These are phyloP conservation scores for Metarhizium brunneum DNA, from an alignment of 2,329 filamentous ascomycete genomes.

Conservation along the genomic window DNA sequence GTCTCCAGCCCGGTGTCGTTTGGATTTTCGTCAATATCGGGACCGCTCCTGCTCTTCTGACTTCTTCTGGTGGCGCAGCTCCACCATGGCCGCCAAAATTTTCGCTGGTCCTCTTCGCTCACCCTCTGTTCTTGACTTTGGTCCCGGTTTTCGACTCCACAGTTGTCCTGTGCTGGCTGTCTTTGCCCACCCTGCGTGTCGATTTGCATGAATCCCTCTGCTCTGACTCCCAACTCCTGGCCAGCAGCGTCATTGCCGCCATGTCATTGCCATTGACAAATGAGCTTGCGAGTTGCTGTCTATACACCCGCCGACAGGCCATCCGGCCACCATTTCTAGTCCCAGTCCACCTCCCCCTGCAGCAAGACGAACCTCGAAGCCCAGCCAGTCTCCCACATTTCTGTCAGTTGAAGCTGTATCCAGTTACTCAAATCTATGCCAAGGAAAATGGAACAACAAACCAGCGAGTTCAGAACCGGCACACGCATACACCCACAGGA, in stretches of 20 bases:
- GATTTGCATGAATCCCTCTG: background rate
- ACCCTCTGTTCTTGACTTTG: background rate
- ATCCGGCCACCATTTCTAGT: conserved; percentile 5
- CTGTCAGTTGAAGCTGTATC: background rate
- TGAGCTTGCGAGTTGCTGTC: background rate
- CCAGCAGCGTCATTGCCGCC: background rate
- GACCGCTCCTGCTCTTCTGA: background rate
- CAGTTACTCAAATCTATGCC: too few species aligned
- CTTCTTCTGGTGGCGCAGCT: background rate
- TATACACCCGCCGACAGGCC: background rate
- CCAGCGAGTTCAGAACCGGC: too few species aligned
- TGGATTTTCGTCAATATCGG: background rate
- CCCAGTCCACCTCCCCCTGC: background rate
- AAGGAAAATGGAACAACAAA: too few species aligned
- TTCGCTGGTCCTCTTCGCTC: background rate
- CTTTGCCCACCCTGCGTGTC: background rate
- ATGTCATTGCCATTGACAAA: too few species aligned
- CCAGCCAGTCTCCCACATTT: background rate
- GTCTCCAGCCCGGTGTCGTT: background rate
- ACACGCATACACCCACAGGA: too few species aligned
- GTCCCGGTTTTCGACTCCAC: background rate
- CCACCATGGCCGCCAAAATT: background rate
- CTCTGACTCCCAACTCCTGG: too few species aligned
- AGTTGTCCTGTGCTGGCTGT: background rate
- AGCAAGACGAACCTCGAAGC: background rate